A percentile compares a stretch with the other conserved stretches of the same genome.
Conservation (phyloP, 2,329 filamentous ascomycete genomes). For the Penicillium sp. region DNA sequence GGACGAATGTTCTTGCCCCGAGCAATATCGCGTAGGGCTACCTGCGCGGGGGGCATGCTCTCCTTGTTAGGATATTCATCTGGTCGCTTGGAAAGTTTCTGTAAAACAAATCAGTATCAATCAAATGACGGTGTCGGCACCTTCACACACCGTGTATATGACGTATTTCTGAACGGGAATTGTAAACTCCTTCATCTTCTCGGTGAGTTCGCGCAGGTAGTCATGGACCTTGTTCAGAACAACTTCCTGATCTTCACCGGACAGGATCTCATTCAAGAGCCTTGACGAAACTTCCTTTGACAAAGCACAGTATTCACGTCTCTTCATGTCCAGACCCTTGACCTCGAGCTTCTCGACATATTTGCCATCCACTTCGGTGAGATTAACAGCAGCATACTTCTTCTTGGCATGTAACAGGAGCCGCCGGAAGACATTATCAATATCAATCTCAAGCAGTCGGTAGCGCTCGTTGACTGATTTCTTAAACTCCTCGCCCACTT, state of each 20-base stretch:
- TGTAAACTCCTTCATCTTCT: slow-evolving; percentile 74
- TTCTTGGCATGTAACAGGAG: slow-evolving; percentile 96
- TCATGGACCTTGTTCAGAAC: slow-evolving; percentile 89
- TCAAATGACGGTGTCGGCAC: neutral
- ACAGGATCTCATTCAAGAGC: slow-evolving; percentile 89
- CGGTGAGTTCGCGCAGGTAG: slow-evolving; percentile 76
- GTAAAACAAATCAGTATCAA: slow-evolving; percentile 16
- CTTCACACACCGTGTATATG: slow-evolving; percentile 66
- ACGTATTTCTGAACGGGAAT: slow-evolving; percentile 83
- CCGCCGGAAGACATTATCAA: slow-evolving; percentile 93
- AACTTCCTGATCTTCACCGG: slow-evolving; percentile 82
- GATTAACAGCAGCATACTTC: slow-evolving; percentile 96
- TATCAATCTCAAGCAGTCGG: slow-evolving; percentile 89
- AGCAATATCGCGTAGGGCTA: slow-evolving; percentile 79
- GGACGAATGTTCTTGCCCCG: slow-evolving; percentile 83
- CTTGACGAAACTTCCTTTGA: slow-evolving; percentile 91
- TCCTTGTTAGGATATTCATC: slow-evolving; percentile 91
- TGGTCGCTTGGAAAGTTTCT: slow-evolving; percentile 88
- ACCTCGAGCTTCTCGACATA: slow-evolving; percentile 93
- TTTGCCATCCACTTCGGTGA: slow-evolving; percentile 82
- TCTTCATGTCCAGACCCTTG: slow-evolving; percentile 96
- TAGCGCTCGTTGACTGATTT: slow-evolving; percentile 90
- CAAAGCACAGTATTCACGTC: slow-evolving; percentile 90
- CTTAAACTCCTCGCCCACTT: slow-evolving; percentile 92
- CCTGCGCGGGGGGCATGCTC: slow-evolving; percentile 94